Conservation (phyloP, 2,329 filamentous ascomycete species). For the Periconia macrospinosa region DNA sequence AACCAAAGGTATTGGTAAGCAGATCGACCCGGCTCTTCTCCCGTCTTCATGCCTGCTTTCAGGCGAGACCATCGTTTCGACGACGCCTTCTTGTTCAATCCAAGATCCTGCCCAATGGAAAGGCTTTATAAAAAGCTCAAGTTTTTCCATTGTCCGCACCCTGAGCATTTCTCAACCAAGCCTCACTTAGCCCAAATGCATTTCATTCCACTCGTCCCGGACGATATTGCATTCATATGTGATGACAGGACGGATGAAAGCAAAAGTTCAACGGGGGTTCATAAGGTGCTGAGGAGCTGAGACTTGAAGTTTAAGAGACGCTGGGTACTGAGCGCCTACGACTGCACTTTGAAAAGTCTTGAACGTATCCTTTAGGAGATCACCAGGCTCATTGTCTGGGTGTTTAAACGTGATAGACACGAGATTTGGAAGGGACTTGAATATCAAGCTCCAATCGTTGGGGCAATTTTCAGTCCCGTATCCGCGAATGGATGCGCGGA, state of each 20-base stretch:
- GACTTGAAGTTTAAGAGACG: not conserved
- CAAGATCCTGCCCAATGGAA: constrained; percentile 25
- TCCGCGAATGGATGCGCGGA: too few species aligned
- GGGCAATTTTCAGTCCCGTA: too few species aligned
- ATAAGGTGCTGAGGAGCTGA: not conserved
- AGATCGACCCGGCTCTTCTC: constrained; percentile 13
- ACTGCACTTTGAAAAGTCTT: constrained; percentile 6
- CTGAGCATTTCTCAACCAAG: too few species aligned
- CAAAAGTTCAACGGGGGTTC: not conserved
- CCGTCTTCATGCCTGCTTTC: constrained; percentile 25
- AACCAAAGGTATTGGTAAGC: constrained; percentile 33
- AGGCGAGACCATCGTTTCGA: constrained; percentile 40
- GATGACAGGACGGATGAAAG: too few species aligned
- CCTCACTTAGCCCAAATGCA: too few species aligned
- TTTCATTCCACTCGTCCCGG: too few species aligned
- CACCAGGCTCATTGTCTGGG: constrained; percentile 1
- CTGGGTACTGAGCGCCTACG: not conserved
- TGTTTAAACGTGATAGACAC: constrained; percentile 12
- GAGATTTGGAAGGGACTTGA: constrained; percentile 18
- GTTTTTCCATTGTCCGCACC: too few species aligned
- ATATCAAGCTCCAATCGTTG: constrained; percentile 18
- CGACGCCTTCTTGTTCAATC: constrained; percentile 27
- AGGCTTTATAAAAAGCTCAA: too few species aligned
- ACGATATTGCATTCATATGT: too few species aligned
- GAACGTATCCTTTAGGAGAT: constrained; percentile 8